A percentile compares a stretch with the other conserved stretches of the same genome.
Conservation (phyloP, 768 basidiomycete species). For the Mrakia gelida region DNA sequence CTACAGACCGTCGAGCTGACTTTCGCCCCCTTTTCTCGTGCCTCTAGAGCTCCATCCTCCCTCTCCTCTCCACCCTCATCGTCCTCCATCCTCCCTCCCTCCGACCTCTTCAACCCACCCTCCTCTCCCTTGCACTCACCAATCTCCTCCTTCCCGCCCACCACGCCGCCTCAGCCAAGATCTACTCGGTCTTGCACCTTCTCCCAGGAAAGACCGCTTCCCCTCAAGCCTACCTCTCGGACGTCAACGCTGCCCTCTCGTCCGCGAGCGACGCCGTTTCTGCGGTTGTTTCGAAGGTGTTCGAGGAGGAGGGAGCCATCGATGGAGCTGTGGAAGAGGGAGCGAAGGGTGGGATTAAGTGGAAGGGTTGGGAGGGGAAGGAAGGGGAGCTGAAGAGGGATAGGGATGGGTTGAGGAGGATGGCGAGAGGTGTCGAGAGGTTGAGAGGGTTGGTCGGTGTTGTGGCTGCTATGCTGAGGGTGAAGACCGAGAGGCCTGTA, state of each 20-base stretch:
- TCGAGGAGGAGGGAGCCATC: constrained; percentile 24
- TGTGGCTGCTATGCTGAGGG: constrained; percentile 55
- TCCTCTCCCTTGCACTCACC: constrained; percentile 56
- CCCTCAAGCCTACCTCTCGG: constrained; percentile 67
- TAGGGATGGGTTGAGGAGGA: constrained; percentile 40
- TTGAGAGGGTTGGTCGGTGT: constrained; percentile 55
- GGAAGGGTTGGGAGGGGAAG: constrained; percentile 22
- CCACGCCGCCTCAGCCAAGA: constrained; percentile 53
- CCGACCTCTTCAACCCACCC: constrained; percentile 53
- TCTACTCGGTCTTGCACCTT: constrained; percentile 62
- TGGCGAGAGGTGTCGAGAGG: constrained; percentile 53
- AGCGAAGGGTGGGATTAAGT: constrained; percentile 27
- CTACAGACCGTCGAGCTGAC: not conserved
- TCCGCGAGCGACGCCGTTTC: constrained; percentile 64
- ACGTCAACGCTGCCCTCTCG: constrained; percentile 62
- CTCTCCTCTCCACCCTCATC: constrained; percentile 57
- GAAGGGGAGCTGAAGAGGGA: constrained; percentile 55
- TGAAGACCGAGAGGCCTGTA: constrained; percentile 54
- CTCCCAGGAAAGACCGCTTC: constrained; percentile 77
- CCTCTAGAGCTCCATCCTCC: constrained; percentile 42
- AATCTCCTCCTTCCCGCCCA: constrained; percentile 57
- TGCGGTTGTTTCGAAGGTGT: constrained; percentile 43
- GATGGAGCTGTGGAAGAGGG: constrained; percentile 4
- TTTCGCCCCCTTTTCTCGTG: not conserved
- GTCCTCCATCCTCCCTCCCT: constrained; percentile 65